Evolutionary conservation across 148 eudicot genomes (phyloP), one percentile per base, ranked within the genome.

Genomic region (Bassia scoparia): DNA sequence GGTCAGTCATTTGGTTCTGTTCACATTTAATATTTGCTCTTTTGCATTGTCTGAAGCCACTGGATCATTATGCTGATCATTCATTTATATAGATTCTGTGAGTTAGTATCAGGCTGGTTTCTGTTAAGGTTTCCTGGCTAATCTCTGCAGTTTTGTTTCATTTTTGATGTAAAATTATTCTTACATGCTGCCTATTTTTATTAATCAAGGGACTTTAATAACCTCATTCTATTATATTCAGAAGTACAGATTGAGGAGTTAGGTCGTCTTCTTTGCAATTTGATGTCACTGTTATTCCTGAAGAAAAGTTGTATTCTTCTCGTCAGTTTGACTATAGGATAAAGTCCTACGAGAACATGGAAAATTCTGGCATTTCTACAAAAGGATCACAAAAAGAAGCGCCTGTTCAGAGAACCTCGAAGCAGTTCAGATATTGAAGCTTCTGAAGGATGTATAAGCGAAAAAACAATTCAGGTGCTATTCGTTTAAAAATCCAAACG

Each of bases 261-360:
- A 27, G 98, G 98, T 60, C 97, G 86, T 77, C 67, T 94, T 69
- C 87, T 94, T 60, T 79, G 96, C 82, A 94, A 94, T 83, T 75
- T 91, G 80, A 90, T 81, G 60, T n/a, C n/a, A 77, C 88, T 12
- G 87, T 84, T 61, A 88, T 91, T 70, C 98, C 98, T 21, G 90
- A 89, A 81, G n/a, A 61, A 81, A 91, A 64, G 88, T 91, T 33
- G 84, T 94, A 31, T 94, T 94, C 81, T 94, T 91, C 83, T 91
- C 98, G 61, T 94, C 98, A 46, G n/a, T 94, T 91, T 74, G 98
- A n/a, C 31, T 94, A 91, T 38, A n/a, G n/a, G n/a, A n/a, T n/a
- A n/a, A n/a, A n/a, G n/a, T n/a, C n/a, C n/a, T n/a, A n/a, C n/a
- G 96, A 89, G 84, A 84, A 73, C 68, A 81, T 81, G 78, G 93